Evolutionary conservation across 768 basidiomycete species (phyloP).

Genomic region (Lactifluus echinatus): DNA sequence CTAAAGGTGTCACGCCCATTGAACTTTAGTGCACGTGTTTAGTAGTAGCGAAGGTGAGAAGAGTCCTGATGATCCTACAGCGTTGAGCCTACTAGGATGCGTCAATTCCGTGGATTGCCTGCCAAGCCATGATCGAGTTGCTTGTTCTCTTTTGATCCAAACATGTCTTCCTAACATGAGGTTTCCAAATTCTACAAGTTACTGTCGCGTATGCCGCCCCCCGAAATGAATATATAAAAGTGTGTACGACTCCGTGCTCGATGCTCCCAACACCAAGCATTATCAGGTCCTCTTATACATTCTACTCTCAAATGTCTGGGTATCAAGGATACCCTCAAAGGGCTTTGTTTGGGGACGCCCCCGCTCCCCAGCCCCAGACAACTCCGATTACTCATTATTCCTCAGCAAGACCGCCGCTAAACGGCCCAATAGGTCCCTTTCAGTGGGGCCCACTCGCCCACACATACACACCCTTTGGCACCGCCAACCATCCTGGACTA

Average conservation of each 20-base stretch:
- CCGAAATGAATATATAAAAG: neutral
- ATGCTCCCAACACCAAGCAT: neutral
- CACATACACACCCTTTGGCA: neutral
- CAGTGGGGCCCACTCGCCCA: neutral
- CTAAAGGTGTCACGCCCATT: neutral
- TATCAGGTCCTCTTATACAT: neutral
- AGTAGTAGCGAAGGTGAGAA: neutral
- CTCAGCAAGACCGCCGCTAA: too few relatives aligned
- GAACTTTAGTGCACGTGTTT: neutral
- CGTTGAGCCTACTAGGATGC: neutral
- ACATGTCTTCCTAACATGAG: neutral
- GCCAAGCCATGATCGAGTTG: neutral
- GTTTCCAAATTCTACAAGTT: neutral
- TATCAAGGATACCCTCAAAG: neutral
- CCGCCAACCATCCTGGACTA: neutral
- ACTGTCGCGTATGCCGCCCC: neutral
- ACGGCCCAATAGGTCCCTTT: neutral
- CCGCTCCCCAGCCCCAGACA: neutral
- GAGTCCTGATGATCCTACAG: neutral
- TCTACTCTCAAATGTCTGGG: neutral
- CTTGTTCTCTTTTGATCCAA: neutral
- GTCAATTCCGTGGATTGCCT: neutral
- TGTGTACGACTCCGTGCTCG: neutral
- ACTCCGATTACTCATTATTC: too few relatives aligned
- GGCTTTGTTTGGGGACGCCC: neutral